Evolutionary conservation across 805 yeast species (phyloP), one percentile per base, ranked within the genome.

Genomic region (Ogataea neopini): DNA sequence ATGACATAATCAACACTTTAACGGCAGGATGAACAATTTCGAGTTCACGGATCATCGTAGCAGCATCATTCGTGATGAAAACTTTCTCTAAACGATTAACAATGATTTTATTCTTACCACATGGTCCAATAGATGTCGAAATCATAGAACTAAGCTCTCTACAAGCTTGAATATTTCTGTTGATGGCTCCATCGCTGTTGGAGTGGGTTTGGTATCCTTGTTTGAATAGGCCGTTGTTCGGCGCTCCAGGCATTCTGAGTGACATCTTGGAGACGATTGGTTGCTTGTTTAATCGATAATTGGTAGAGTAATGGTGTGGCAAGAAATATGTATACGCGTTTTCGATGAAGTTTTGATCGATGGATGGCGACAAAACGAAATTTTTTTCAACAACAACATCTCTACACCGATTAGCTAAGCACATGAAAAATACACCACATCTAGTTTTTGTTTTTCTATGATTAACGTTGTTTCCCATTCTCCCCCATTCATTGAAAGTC

Each of bases 1-100:
- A 83, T 17, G 98, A 96, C 97, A 90, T 90, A 46, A 92, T 94
- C 52, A 94, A 78, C 40, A 94, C 81, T 69, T 92, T 94, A 9
- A 94, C 99, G 2, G 97, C 98, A 5, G 99, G 99, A 66, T 92
- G 98, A 40, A 94, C 90, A 56, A 92, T 89, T 53, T 92, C 97
- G 47, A 92, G 74, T 68, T 94, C 98, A 56, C 86, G 81, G 50
- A 94, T 75, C 84, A 94, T 94, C 6, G 99, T 94, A 32, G 97
- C 97, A n/a, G 98, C 97, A 67, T 94, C 99, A 58, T 88, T 88
- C 36, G 98, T 94, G 52, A 94, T 81, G 66, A 90, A 88, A 19
- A 88, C 85, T 64, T 85, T 89, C 50, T 89, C 90, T 56, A 88
- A 70, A 59, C 88, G 80, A 70, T 92, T 92, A 47, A 94, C 96